Evolutionary conservation across 345 rosid genomes (phyloP), one percentile per base, ranked within the genome.

Genomic region (Populus alba): DNA sequence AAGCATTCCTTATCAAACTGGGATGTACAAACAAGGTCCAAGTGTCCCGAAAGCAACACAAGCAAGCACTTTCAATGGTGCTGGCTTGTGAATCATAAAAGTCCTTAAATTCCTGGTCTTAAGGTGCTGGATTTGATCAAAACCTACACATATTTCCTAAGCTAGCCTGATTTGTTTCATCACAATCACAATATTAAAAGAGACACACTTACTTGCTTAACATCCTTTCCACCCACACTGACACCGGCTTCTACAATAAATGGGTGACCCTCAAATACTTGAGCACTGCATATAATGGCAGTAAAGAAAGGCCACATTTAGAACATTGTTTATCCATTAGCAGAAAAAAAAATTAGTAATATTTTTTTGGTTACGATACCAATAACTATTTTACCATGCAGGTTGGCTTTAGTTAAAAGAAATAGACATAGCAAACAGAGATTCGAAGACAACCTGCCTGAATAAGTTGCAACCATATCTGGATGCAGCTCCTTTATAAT

Each of bases 231-330:
- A 38, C 98, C 98, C 61, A 95, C 78, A 81, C 99, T 95, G 51
- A 93, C 96, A 81, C 98, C 99, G 85, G 99, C 99, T 89, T 95
- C 99, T 73, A 95, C 97, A 80, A 93, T 87, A 81, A 95, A 95
- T 6, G 99, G 99, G 85, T 95, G 99, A 66, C 98, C 99, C 86
- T 95, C 99, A 71, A 93, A 95, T 66, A 95, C 97, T 89, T 95
- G 99, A 80, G 99, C 98, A 89, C 98, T 95, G 89, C 79, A 78
- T 74, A 47, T 74, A 63, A 73, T 75, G 85, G 70, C 62, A 43
- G 71, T 41, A 67, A 77, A 70, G 80, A 78, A 61, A 81, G 71
- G 67, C 66, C 57, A 47, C 8, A 5, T 43, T 75, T n/a, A 59
- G 53, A 41, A 63, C 37, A 20, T 31, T 22, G 11, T 49, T 22